These are phyloP conservation scores for Ceratobasidium sp. DNA, from an alignment of 1,284 basidiomycete genomes.

Conservation along the genomic window DNA sequence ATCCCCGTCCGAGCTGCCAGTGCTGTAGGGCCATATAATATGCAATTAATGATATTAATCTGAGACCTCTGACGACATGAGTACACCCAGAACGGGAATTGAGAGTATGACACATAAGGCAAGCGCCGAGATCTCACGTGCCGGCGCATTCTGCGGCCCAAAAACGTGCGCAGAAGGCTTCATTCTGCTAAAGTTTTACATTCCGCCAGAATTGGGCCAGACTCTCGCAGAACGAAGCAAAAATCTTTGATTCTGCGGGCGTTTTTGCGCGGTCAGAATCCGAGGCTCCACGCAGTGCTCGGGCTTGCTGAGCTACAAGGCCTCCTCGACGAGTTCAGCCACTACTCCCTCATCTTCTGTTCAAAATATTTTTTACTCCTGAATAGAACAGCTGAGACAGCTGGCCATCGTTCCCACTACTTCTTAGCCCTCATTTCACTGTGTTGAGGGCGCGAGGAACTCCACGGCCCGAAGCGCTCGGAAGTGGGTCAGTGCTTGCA, in stretches of 20 bases:
- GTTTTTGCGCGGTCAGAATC: background rate
- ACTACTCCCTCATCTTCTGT: too few relatives aligned
- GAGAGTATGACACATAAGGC: background rate
- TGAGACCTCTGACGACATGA: background rate
- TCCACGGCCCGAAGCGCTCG: too few relatives aligned
- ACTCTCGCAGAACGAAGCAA: background rate
- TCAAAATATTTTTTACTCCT: too few relatives aligned
- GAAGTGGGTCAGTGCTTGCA: too few relatives aligned
- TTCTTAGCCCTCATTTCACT: too few relatives aligned
- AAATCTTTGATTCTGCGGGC: background rate
- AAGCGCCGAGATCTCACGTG: background rate
- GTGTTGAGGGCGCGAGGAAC: too few relatives aligned
- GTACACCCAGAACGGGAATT: background rate
- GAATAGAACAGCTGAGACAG: too few relatives aligned
- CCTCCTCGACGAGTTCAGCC: too few relatives aligned
- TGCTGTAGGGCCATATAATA: background rate
- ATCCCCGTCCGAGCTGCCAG: background rate
- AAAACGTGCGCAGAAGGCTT: background rate
- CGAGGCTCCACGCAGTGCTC: slow-evolving; percentile 1
- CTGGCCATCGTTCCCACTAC: too few relatives aligned
- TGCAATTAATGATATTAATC: background rate
- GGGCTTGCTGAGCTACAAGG: too few relatives aligned
- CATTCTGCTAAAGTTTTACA: background rate
- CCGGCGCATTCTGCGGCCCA: background rate
- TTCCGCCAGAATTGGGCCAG: background rate